phyloP scores from a whole-genome alignment of 2,329 filamentous ascomycete species.

The Trichoderma atrobrunneum region DNA sequence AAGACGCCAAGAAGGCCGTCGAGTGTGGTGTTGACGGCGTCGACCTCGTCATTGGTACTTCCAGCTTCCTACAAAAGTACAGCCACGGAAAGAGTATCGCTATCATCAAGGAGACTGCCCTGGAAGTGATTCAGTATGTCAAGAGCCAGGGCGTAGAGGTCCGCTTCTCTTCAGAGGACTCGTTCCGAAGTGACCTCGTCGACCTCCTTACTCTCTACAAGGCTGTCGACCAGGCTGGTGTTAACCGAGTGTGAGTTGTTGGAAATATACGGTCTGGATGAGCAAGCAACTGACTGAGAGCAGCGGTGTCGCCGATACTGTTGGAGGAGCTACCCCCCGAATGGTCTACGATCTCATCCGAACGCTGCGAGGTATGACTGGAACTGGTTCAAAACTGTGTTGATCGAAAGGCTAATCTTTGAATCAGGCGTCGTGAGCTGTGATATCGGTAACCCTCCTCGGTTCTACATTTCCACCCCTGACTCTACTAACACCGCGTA shows the following conservation, averaged over 20 bases:
- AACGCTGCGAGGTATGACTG: constrained; percentile 59
- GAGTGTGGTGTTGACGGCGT: constrained; percentile 62
- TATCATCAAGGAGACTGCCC: constrained; percentile 69
- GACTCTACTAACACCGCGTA: no score
- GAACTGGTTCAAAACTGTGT: no score
- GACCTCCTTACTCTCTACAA: constrained; percentile 80
- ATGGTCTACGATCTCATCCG: constrained; percentile 87
- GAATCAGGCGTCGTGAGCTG: no score
- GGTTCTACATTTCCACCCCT: constrained; percentile 46
- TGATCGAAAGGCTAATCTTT: no score
- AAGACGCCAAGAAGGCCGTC: neutral
- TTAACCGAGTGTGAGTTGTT: constrained; percentile 60
- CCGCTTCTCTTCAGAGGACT: constrained; percentile 53
- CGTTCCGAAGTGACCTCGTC: constrained; percentile 62
- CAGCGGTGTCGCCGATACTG: constrained; percentile 56
- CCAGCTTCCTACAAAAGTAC: constrained; percentile 77
- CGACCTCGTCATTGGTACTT: constrained; percentile 78
- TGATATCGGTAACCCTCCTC: no score
- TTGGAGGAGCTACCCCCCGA: constrained; percentile 74
- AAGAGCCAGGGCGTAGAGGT: constrained; percentile 51
- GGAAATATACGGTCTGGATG: no score
- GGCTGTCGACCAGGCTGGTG: constrained; percentile 78
- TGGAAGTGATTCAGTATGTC: constrained; percentile 82
- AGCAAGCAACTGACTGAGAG: no score
- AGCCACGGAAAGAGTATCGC: constrained; percentile 88